A percentile compares a stretch with the other conserved stretches of the same genome.
Conservation (phyloP, 2,329 filamentous ascomycete species). For the Cyphellophora attinorum region DNA sequence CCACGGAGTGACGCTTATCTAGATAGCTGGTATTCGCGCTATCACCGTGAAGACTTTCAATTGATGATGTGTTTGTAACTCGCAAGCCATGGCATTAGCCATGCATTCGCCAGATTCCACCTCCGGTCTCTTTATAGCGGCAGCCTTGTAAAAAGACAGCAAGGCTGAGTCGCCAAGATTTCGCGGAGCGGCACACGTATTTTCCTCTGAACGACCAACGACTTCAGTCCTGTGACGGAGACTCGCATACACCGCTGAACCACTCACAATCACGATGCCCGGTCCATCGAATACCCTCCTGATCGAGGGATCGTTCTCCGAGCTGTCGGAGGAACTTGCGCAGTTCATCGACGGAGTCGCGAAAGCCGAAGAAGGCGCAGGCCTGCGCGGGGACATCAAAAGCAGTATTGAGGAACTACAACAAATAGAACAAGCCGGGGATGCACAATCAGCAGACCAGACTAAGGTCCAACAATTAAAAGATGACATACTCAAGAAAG, state of each 20-base stretch:
- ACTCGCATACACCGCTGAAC: not conserved
- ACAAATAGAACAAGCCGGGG: constrained; percentile 45
- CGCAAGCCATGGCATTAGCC: too few relatives aligned
- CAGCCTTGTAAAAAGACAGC: too few relatives aligned
- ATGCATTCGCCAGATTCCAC: too few relatives aligned
- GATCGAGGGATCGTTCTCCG: constrained; percentile 87
- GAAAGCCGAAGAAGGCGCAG: constrained; percentile 49
- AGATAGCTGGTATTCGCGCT: too few relatives aligned
- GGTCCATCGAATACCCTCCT: constrained; percentile 53
- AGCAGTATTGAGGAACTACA: constrained; percentile 52
- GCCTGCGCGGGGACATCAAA: constrained; percentile 54
- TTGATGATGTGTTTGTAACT: too few relatives aligned
- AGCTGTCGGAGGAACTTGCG: constrained; percentile 88
- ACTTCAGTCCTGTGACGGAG: too few relatives aligned
- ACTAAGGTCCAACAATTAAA: constrained; percentile 42
- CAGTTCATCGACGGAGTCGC: constrained; percentile 82
- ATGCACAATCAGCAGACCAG: constrained; percentile 30
- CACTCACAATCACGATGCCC: constrained; percentile 39
- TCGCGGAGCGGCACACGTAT: too few relatives aligned
- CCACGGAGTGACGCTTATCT: too few relatives aligned
- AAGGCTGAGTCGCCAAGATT: too few relatives aligned
- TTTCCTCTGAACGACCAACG: too few relatives aligned
- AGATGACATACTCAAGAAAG: constrained; percentile 79
- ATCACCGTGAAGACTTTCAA: too few relatives aligned
- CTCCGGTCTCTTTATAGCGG: too few relatives aligned